Evolutionary conservation across 805 yeast genomes (phyloP).

Genomic region (Yarrowia deformans): DNA sequence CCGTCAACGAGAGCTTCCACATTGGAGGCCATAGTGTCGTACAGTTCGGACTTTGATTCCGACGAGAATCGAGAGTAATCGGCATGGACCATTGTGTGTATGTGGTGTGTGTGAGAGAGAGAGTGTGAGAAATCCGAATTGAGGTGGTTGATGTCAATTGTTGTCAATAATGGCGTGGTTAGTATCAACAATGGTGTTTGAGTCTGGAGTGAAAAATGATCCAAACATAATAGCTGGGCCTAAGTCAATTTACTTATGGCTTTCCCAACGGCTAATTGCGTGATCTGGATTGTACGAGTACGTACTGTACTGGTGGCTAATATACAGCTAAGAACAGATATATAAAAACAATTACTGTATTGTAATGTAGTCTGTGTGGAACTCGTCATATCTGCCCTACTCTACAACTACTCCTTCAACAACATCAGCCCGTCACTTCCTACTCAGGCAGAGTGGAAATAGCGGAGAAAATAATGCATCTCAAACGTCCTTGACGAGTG

Average conservation of each 20-base stretch:
- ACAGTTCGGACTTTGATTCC: slow-evolving; percentile 56
- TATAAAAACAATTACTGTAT: too few relatives aligned
- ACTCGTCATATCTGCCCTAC: too few relatives aligned
- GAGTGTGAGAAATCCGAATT: too few relatives aligned
- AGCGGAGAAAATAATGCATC: background rate
- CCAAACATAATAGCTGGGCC: background rate
- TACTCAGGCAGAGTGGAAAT: background rate
- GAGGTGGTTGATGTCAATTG: too few relatives aligned
- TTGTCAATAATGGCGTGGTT: background rate
- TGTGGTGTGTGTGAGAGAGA: too few relatives aligned
- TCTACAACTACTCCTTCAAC: too few relatives aligned
- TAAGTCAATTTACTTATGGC: background rate
- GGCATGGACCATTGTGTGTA: slow-evolving; percentile 60
- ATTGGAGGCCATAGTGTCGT: slow-evolving; percentile 64
- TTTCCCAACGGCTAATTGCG: slow-evolving; percentile 26
- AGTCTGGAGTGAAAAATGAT: background rate
- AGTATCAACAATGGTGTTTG: background rate
- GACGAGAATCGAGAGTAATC: slow-evolving; percentile 66
- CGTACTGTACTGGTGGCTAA: too few relatives aligned
- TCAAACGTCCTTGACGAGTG: background rate
- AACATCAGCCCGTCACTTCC: too few relatives aligned
- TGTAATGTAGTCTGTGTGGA: too few relatives aligned
- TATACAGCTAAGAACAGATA: too few relatives aligned
- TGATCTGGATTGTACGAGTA: background rate
- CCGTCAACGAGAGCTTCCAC: slow-evolving; percentile 69